Conservation (phyloP, 805 yeast genomes). For the Pichia scutulata region DNA sequence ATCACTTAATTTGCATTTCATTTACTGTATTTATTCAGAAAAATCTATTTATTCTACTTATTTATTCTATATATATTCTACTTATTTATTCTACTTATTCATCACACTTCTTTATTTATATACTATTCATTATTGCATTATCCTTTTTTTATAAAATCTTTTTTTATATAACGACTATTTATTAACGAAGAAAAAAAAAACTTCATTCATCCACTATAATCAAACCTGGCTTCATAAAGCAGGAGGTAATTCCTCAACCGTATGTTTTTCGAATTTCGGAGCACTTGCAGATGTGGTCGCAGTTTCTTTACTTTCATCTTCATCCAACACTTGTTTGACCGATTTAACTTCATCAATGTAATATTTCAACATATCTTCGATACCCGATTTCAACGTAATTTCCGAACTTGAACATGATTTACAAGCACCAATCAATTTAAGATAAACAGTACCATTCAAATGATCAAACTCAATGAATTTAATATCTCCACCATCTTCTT, state of each 20-base stretch:
- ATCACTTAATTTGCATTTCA: too few species aligned
- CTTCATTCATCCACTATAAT: too few species aligned
- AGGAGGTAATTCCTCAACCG: slow-evolving; percentile 29
- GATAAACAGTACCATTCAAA: slow-evolving; percentile 77
- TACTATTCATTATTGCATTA: neutral
- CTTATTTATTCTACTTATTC: neutral
- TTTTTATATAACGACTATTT: neutral
- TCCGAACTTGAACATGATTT: slow-evolving; percentile 86
- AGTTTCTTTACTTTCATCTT: slow-evolving; percentile 51
- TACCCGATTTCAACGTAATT: slow-evolving; percentile 90
- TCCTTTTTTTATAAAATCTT: neutral
- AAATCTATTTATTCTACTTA: neutral
- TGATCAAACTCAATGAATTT: slow-evolving; percentile 82
- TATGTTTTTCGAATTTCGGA: slow-evolving; percentile 6
- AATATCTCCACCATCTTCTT: slow-evolving; percentile 98
- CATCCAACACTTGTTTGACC: slow-evolving; percentile 83
- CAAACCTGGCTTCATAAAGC: slow-evolving; percentile 22
- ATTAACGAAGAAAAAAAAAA: neutral
- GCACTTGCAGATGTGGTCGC: neutral
- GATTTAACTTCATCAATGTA: slow-evolving; percentile 92
- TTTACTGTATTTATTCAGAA: too few species aligned
- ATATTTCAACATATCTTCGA: slow-evolving; percentile 94
- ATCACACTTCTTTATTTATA: neutral
- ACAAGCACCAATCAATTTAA: slow-evolving; percentile 93
- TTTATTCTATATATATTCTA: neutral